A percentile compares a stretch with the other conserved stretches of the same genome.
Evolutionary conservation across 441 rosid genomes (phyloP).

Genomic region (Erysimum cheiri): DNA sequence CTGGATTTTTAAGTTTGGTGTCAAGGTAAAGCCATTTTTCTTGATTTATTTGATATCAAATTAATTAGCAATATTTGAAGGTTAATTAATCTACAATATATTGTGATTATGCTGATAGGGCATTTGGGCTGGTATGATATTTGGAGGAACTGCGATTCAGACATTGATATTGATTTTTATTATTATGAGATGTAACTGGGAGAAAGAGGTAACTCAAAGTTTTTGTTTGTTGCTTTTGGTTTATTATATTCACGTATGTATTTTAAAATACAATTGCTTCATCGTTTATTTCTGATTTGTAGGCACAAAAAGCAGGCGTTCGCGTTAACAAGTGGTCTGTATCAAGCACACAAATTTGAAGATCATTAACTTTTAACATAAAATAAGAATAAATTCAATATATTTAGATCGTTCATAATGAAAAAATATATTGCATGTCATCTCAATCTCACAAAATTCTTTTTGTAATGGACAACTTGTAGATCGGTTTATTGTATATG

Average conservation of each 20-base stretch:
- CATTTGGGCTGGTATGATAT: slow-evolving; percentile 84
- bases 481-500: neutral
- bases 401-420: neutral
- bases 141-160: slow-evolving; percentile 73
- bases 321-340: slow-evolving; percentile 12
- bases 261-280: neutral
- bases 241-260: neutral
- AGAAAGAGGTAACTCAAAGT: slow-evolving; percentile 53
- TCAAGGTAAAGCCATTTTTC: slow-evolving; percentile 45
- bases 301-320: slow-evolving; percentile 17
- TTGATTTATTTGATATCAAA: neutral
- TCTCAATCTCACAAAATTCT: neutral
- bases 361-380: slow-evolving; percentile 11
- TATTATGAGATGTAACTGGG: slow-evolving; percentile 59
- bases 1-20: slow-evolving; percentile 57
- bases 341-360: neutral
- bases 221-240: neutral
- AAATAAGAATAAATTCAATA: neutral
- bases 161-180: slow-evolving; percentile 57
- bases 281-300: neutral
- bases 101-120: slow-evolving; percentile 47
- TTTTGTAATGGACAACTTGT: neutral
- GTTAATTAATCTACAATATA: neutral
- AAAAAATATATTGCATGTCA: neutral
- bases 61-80: neutral